Conservation (phyloP, 352 stramenopile genomes). For the Globisporangium barbulae region DNA sequence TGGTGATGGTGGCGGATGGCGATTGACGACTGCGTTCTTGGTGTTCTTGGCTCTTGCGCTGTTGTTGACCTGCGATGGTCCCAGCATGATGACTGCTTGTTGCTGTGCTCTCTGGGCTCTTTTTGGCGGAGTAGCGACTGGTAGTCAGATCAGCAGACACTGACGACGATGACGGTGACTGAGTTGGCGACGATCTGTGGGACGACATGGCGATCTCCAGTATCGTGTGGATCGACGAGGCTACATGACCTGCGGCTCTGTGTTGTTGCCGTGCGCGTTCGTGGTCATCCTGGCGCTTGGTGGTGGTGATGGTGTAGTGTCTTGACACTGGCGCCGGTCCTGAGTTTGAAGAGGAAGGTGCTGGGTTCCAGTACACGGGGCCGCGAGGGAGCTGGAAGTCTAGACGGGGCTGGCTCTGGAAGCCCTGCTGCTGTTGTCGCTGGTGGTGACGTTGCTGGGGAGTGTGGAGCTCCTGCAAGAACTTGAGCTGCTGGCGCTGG, state of each 20-base stretch:
- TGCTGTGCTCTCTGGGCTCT: neutral
- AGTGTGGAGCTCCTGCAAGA: slow-evolving; percentile 3
- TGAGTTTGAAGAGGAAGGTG: neutral
- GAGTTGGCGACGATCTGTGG: neutral
- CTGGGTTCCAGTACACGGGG: slow-evolving; percentile 12
- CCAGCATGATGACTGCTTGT: neutral
- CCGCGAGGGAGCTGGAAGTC: neutral
- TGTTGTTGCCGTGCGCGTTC: neutral
- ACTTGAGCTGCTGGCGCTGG: slow-evolving; percentile 7
- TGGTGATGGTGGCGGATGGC: neutral
- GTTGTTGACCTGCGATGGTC: neutral
- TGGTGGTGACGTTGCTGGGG: neutral
- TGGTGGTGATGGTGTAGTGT: neutral
- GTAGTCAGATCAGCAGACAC: neutral
- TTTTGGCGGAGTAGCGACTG: neutral
- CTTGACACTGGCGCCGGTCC: neutral
- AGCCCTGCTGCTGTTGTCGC: neutral
- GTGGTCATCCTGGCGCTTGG: neutral
- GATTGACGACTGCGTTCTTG: slow-evolving; percentile 3
- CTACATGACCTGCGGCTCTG: neutral
- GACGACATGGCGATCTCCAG: slow-evolving; percentile 11
- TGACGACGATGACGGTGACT: neutral
- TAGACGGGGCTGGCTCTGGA: neutral
- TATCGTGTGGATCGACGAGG: slow-evolving; percentile 11
- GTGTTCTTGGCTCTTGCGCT: neutral